These are phyloP conservation scores for Lactarius sanguifluus DNA, from an alignment of 768 basidiomycete species.

Conservation along the genomic window DNA sequence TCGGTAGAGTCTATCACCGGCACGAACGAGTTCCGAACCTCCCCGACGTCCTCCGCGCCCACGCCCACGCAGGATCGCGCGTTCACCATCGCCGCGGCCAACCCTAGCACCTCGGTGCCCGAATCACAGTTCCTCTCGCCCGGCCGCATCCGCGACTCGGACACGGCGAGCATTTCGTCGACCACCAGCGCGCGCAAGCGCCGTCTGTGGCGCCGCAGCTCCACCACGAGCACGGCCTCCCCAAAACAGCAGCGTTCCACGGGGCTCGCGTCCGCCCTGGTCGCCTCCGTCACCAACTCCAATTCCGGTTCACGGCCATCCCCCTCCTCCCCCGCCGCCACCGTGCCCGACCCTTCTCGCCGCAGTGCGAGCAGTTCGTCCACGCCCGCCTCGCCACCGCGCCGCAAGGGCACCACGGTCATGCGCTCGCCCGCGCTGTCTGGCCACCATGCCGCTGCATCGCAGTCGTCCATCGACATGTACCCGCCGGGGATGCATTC, in stretches of 20 bases:
- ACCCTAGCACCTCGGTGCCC: background rate
- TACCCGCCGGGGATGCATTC: slow-evolving; percentile 29
- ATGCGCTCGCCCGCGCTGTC: slow-evolving; percentile 24
- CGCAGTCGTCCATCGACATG: slow-evolving; percentile 30
- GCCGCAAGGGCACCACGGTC: slow-evolving; percentile 7
- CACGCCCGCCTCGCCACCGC: slow-evolving; percentile 8
- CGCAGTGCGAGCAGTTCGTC: background rate
- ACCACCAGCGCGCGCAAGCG: slow-evolving; percentile 29
- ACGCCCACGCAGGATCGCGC: slow-evolving; percentile 15
- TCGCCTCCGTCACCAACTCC: slow-evolving; percentile 64
- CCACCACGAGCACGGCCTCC: slow-evolving; percentile 24
- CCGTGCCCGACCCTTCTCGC: slow-evolving; percentile 19
- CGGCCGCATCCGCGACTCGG: slow-evolving; percentile 26
- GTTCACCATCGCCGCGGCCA: slow-evolving; percentile 6
- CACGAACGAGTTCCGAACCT: slow-evolving; percentile 1
- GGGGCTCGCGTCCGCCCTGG: slow-evolving; percentile 65
- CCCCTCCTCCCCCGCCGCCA: slow-evolving; percentile 6
- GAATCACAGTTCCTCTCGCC: slow-evolving; percentile 24
- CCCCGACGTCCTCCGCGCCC: slow-evolving; percentile 8
- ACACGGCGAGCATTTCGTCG: slow-evolving; percentile 28
- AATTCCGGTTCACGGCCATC: slow-evolving; percentile 42
- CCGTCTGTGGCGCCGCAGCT: slow-evolving; percentile 24
- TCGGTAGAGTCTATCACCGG: slow-evolving; percentile 49
- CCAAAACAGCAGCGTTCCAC: slow-evolving; percentile 42
- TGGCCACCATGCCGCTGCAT: slow-evolving; percentile 16